Percentiles rank a stretch among this genome's conserved stretches.
These are phyloP conservation scores for Medicago ruthenica DNA, from an alignment of 306 rosid species.

Conservation along the genomic window DNA sequence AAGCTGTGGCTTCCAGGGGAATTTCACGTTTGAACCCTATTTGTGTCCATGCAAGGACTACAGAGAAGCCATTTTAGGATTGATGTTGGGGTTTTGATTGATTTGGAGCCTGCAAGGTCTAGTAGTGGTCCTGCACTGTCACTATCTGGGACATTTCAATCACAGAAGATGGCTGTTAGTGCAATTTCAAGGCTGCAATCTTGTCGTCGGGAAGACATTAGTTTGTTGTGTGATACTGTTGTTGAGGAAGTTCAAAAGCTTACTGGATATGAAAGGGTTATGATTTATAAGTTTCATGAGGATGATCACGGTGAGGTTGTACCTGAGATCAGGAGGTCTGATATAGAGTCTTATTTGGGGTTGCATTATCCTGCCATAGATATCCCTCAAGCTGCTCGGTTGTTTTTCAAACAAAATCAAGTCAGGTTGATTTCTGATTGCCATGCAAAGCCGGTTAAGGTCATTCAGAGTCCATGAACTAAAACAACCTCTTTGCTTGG, in stretches of 20 bases:
- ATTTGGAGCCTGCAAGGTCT: slow-evolving; percentile 77
- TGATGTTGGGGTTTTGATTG: slow-evolving; percentile 82
- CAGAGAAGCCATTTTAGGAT: slow-evolving; percentile 80
- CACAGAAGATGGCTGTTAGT: slow-evolving; percentile 79
- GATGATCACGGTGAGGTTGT: slow-evolving; percentile 94
- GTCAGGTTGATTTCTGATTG: slow-evolving; percentile 81
- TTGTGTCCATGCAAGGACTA: slow-evolving; percentile 64
- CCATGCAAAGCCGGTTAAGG: slow-evolving; percentile 64
- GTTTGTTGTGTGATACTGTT: slow-evolving; percentile 67
- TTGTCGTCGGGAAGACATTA: slow-evolving; percentile 75
- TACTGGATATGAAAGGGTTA: slow-evolving; percentile 87
- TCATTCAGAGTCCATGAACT: slow-evolving; percentile 68
- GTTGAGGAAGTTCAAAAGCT: slow-evolving; percentile 81
- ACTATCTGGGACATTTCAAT: slow-evolving; percentile 80
- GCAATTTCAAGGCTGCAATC: slow-evolving; percentile 89
- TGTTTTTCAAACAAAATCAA: slow-evolving; percentile 79
- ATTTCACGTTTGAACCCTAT: slow-evolving; percentile 71
- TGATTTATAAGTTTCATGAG: slow-evolving; percentile 86
- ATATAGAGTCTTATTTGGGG: slow-evolving; percentile 79
- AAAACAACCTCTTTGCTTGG: slow-evolving; percentile 74
- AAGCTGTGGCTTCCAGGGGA: slow-evolving; percentile 64
- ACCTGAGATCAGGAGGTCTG: slow-evolving; percentile 74
- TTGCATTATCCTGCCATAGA: slow-evolving; percentile 86
- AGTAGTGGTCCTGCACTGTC: slow-evolving; percentile 72
- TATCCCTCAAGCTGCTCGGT: slow-evolving; percentile 86